Percentiles rank a stretch among this genome's conserved stretches.
These are phyloP conservation scores for Euphorbia corollata DNA, from an alignment of 441 rosid species.

Conservation along the genomic window DNA sequence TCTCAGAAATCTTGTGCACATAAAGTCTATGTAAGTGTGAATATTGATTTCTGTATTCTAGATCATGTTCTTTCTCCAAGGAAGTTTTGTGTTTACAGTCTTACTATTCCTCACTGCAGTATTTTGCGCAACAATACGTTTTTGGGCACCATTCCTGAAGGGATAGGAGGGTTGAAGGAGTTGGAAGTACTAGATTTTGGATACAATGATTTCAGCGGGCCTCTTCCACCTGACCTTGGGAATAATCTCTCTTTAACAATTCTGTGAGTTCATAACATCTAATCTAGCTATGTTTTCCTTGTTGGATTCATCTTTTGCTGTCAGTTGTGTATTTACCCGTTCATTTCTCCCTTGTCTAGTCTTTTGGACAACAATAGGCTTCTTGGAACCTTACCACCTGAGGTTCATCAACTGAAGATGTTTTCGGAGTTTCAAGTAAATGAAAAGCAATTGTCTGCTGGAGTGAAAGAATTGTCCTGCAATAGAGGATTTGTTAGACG, in stretches of 20 bases:
- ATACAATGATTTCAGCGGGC: conserved; percentile 65
- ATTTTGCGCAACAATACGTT: conserved; percentile 81
- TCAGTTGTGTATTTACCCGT: conserved; percentile 8
- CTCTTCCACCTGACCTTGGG: conserved; percentile 40
- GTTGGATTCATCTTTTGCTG: conserved; percentile 17
- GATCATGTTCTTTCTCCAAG: conserved; percentile 11
- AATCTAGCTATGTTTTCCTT: not conserved
- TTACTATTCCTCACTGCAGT: conserved; percentile 33
- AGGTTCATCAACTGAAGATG: conserved; percentile 31
- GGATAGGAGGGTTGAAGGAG: conserved; percentile 57
- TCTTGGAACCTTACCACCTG: conserved; percentile 34
- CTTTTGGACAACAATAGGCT: conserved; percentile 49
- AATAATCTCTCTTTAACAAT: conserved; percentile 37
- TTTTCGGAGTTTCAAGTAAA: conserved; percentile 42
- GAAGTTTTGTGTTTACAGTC: not conserved
- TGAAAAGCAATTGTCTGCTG: conserved; percentile 28
- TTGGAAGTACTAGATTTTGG: conserved; percentile 81
- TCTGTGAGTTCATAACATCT: conserved; percentile 34
- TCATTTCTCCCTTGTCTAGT: conserved; percentile 22
- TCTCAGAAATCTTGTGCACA: conserved; percentile 43
- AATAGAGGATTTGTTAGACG: conserved; percentile 17
- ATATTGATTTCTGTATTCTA: not conserved
- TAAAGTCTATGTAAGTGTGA: conserved; percentile 66
- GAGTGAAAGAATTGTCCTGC: conserved; percentile 29
- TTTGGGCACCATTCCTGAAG: conserved; percentile 59